Conservation (phyloP, 257 asterid genomes). For the Penstemon barbatus region DNA sequence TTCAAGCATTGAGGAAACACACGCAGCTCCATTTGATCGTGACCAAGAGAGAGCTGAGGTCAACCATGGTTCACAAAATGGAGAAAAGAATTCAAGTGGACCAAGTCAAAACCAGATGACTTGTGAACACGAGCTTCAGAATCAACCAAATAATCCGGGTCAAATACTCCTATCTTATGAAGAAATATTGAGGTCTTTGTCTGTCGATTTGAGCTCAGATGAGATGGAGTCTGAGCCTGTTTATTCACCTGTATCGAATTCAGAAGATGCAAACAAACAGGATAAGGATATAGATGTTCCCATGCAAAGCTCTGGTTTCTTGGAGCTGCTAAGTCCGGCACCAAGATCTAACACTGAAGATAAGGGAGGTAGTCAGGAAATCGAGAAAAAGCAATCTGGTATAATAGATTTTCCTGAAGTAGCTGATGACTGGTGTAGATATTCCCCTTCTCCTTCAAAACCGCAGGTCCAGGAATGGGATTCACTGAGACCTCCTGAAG, state of each 20-base stretch:
- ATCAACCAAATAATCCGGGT: constrained; percentile 29
- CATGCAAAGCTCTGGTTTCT: constrained; percentile 31
- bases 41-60: constrained; percentile 30
- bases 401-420: constrained; percentile 44
- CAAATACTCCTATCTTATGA: constrained; percentile 39
- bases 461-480: constrained; percentile 56
- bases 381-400: constrained; percentile 43
- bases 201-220: constrained; percentile 38
- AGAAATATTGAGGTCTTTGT: constrained; percentile 38
- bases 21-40: constrained; percentile 24
- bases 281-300: constrained; percentile 24
- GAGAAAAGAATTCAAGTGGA: constrained; percentile 32
- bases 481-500: constrained; percentile 45
- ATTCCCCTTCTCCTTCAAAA: constrained; percentile 58
- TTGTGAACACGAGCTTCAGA: constrained; percentile 31
- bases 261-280: constrained; percentile 29
- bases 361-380: constrained; percentile 34
- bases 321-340: constrained; percentile 50
- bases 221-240: constrained; percentile 32
- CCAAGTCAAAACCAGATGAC: constrained; percentile 33
- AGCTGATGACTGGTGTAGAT: constrained; percentile 53
- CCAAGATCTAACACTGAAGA: constrained; percentile 45
- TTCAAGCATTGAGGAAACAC: constrained; percentile 28
- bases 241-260: constrained; percentile 28
- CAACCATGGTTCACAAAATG: constrained; percentile 35